phyloP scores from a whole-genome alignment of 2,329 filamentous ascomycete genomes.

The Cytospora paraplurivora region DNA sequence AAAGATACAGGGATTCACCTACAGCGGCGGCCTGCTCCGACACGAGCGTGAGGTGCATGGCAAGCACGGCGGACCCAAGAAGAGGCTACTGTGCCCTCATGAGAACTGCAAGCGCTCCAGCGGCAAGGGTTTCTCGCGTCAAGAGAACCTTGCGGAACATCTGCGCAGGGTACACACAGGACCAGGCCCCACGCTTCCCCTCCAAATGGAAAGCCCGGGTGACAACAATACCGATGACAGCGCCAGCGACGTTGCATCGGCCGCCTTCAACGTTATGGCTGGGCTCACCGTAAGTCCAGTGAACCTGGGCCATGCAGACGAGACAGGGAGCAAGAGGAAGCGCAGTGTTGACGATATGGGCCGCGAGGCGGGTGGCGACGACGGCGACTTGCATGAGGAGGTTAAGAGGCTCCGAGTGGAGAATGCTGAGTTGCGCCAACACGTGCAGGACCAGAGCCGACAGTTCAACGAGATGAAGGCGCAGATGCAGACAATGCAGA shows the following conservation, averaged over 20 bases:
- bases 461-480: conserved; percentile 52
- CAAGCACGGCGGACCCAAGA: conserved; percentile 85
- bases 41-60: conserved; percentile 94
- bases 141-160: conserved; percentile 94
- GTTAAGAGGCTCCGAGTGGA: conserved; percentile 68
- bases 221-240: conserved; percentile 49
- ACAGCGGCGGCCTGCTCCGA: conserved; percentile 83
- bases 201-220: conserved; percentile 33
- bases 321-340: conserved; percentile 52
- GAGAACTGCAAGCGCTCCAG: conserved; percentile 84
- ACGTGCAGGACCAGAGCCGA: conserved; percentile 52
- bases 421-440: conserved; percentile 59
- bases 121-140: conserved; percentile 86
- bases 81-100: conserved; percentile 84
- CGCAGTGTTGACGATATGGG: conserved; percentile 37
- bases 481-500: conserved; percentile 51
- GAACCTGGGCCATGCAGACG: conserved; percentile 18
- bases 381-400: conserved; percentile 60
- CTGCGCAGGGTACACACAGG: conserved; percentile 82
- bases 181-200: conserved; percentile 38
- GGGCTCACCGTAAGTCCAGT: conserved; percentile 13
- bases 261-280: conserved; percentile 29
- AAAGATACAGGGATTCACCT: conserved; percentile 92
- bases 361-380: conserved; percentile 32
- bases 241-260: conserved; percentile 46